These are phyloP conservation scores for Abrus precatorius DNA, from an alignment of 306 rosid genomes.

Conservation along the genomic window DNA sequence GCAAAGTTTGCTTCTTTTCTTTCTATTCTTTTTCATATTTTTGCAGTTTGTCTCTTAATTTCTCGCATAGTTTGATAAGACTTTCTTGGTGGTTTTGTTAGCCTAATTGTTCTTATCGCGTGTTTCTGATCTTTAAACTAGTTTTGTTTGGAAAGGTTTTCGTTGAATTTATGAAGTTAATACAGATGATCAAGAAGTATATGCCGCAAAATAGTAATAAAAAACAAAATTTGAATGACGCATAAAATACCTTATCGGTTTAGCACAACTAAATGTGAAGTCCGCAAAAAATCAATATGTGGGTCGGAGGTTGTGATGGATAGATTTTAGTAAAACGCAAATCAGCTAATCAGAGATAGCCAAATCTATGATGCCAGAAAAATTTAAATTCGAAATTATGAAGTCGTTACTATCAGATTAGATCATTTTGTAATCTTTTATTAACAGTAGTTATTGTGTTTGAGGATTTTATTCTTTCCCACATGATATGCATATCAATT, in stretches of 20 bases:
- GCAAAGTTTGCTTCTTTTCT: constrained; percentile 36
- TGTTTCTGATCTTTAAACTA: neutral
- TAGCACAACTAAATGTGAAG: neutral
- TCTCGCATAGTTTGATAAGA: too few relatives aligned
- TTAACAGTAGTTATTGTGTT: neutral
- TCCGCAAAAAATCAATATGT: neutral
- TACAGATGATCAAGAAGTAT: neutral
- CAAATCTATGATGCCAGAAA: neutral
- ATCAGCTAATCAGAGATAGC: neutral
- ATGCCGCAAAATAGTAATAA: neutral
- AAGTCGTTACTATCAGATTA: neutral
- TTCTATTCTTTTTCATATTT: neutral
- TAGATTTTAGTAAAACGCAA: neutral
- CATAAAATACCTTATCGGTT: neutral
- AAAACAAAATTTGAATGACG: neutral
- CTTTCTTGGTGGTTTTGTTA: neutral
- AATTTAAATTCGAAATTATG: neutral
- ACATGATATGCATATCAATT: too few relatives aligned
- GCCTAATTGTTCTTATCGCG: neutral
- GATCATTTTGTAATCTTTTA: neutral
- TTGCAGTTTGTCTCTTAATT: neutral
- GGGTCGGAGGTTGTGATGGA: neutral
- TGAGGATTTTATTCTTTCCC: too few relatives aligned
- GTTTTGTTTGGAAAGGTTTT: neutral
- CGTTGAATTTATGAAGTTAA: neutral